Evolutionary conservation across 345 rosid species (phyloP).

Genomic region (Draba incana): DNA sequence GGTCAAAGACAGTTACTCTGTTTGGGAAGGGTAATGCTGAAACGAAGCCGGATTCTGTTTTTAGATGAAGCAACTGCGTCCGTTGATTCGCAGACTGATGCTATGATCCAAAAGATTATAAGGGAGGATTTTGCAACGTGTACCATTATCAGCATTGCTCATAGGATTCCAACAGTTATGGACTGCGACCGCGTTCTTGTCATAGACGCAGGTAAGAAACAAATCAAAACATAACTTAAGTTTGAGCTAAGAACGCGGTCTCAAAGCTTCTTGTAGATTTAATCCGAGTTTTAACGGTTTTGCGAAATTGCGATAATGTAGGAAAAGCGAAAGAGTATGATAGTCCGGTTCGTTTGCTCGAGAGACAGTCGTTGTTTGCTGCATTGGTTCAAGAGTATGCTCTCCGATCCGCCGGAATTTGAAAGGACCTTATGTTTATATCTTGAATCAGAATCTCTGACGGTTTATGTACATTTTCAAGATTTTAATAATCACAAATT

Average conservation of each 20-base stretch:
- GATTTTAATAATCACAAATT: background rate
- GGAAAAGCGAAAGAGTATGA: constrained; percentile 83
- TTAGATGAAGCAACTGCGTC: constrained; percentile 98
- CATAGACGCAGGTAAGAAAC: constrained; percentile 70
- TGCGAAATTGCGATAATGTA: constrained; percentile 7
- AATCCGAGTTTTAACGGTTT: background rate
- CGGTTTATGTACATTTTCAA: too few species aligned
- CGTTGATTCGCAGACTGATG: constrained; percentile 92
- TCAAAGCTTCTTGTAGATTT: background rate
- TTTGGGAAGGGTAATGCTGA: constrained; percentile 88
- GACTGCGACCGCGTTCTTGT: constrained; percentile 92
- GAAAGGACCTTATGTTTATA: background rate
- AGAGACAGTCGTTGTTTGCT: constrained; percentile 71
- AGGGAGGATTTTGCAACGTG: constrained; percentile 79
- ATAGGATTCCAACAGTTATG: constrained; percentile 97
- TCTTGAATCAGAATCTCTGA: too few species aligned
- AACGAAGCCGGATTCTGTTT: constrained; percentile 71
- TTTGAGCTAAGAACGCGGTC: too few species aligned
- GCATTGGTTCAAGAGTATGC: constrained; percentile 94
- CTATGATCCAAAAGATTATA: constrained; percentile 84
- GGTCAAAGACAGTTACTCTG: constrained; percentile 97
- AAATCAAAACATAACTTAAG: background rate
- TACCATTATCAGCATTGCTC: constrained; percentile 95
- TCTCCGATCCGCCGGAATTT: constrained; percentile 17
- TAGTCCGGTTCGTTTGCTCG: constrained; percentile 66